Percentiles rank a stretch among this genome's conserved stretches.
Evolutionary conservation across 768 basidiomycete species (phyloP).

Genomic region (Wakefieldia striispora): DNA sequence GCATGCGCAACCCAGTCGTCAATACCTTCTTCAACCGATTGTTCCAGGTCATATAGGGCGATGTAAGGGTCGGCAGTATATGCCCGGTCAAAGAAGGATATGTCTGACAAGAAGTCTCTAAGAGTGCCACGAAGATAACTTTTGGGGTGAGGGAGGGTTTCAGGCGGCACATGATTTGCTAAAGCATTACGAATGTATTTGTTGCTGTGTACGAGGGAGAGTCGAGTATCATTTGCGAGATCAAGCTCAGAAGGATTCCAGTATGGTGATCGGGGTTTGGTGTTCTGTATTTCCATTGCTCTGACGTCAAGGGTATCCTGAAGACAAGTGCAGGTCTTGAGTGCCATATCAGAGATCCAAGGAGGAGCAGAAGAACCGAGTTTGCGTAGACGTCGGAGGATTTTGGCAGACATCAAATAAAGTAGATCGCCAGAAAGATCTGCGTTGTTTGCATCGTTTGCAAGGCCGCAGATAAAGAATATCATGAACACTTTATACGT

Average conservation of each 20-base stretch:
- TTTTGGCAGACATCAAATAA: neutral
- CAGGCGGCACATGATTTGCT: neutral
- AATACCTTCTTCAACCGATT: constrained; percentile 25
- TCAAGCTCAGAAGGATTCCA: constrained; percentile 24
- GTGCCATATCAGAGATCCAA: neutral
- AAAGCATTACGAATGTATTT: constrained; percentile 27
- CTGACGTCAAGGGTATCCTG: neutral
- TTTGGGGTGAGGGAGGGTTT: neutral
- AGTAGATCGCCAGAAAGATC: constrained; percentile 12
- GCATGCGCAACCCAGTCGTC: constrained; percentile 30
- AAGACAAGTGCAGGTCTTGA: neutral
- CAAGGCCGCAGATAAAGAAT: constrained; percentile 34
- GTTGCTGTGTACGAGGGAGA: constrained; percentile 31
- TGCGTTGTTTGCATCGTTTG: constrained; percentile 15
- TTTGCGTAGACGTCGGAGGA: constrained; percentile 1
- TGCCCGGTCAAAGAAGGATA: constrained; percentile 1
- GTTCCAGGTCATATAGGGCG: constrained; percentile 36
- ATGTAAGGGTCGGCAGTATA: constrained; percentile 4
- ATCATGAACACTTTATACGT: constrained; percentile 50
- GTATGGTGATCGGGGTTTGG: constrained; percentile 7
- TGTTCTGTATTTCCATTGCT: neutral
- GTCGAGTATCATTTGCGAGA: constrained; percentile 28
- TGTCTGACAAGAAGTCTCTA: constrained; percentile 5
- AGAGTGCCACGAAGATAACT: constrained; percentile 1
- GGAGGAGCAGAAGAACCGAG: neutral